Percentiles rank a stretch among this genome's conserved stretches.
These are phyloP conservation scores for Tolypocladium ovalisporum DNA, from an alignment of 2,329 filamentous ascomycete species.

Conservation along the genomic window DNA sequence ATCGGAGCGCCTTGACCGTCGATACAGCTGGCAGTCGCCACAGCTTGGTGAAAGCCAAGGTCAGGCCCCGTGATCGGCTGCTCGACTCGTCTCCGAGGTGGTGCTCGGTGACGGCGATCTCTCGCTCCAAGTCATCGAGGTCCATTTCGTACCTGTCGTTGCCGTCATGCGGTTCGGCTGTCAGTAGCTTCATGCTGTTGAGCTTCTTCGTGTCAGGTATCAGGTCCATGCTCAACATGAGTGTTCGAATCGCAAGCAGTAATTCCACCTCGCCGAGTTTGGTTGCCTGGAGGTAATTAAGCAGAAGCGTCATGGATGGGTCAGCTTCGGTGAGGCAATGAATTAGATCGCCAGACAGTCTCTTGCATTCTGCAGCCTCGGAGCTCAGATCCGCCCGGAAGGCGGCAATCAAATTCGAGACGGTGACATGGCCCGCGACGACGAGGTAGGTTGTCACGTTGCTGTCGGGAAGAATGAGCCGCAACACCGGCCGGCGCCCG, in stretches of 20 bases:
- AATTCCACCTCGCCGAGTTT: constrained; percentile 57
- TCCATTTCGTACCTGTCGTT: constrained; percentile 35
- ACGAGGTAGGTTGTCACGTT: constrained; percentile 48
- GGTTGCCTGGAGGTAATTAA: constrained; percentile 54
- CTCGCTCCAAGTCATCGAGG: constrained; percentile 50
- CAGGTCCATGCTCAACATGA: constrained; percentile 60
- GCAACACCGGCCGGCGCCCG: constrained; percentile 18
- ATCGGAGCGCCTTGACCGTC: constrained; percentile 53
- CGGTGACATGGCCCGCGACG: constrained; percentile 47
- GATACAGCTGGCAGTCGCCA: constrained; percentile 49
- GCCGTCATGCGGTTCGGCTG: constrained; percentile 15
- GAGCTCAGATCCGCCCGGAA: constrained; percentile 37
- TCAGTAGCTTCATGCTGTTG: constrained; percentile 19
- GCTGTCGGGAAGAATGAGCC: constrained; percentile 34
- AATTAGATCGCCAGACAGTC: constrained; percentile 50
- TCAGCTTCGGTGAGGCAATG: constrained; percentile 54
- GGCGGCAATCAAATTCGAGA: constrained; percentile 47
- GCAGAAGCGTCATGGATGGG: constrained; percentile 54
- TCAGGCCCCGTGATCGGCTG: constrained; percentile 52
- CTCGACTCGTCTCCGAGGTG: constrained; percentile 55
- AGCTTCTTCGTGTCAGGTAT: constrained; percentile 29
- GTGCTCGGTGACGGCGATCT: constrained; percentile 57
- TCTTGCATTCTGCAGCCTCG: constrained; percentile 31
- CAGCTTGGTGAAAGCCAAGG: constrained; percentile 58
- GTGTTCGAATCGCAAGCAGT: constrained; percentile 50